Base-by-base conservation (phyloP, 352 stramenopile species). In the Halophytophthora batemanensis region DNA sequence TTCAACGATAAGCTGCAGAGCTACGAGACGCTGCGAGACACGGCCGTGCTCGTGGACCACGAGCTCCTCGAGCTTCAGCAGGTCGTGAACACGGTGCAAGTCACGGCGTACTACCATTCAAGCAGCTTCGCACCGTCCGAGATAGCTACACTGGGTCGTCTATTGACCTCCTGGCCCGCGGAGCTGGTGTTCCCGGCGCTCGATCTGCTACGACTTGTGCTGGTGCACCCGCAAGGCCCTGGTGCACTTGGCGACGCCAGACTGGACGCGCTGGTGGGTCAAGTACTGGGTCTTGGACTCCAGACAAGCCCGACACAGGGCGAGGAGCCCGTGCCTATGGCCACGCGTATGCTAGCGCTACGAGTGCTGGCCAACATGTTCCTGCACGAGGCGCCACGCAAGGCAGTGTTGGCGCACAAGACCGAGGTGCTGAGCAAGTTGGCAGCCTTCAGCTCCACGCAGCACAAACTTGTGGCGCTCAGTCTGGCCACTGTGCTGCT, bases 31-130 rank as follows among this genome's bases (percentile, higher is more conserved):
- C 61, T 74, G 29, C 77, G 69, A 25, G 53, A 62, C 13, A 5
- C 41, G 34, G 23, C 48, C 34, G 50, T 46, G 37, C 57, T 93
- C 1, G 56, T 42, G 13, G 70, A 80, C 7, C 56, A 57, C 1
- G 77, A 96, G 22, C 38, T 93, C 19, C 73, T 73, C 31, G 58
- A 65, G 21, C 64, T 96, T 2, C 76, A 86, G 15, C 53, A 82
- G 22, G 61, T 87, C 14, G 66, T 85, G 6, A 67, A 65, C 15
- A 87, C 75, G 0, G 71, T 96, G 19, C 82, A 93, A 40, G 65
- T 93, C 35, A 95, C 84, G 15, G 74, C 76, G 17, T 91, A 87
- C 31, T 98, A 98, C 65, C 95, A 98, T 72, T 93, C 90, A 6
- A 96, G 78, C 48, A 84, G 77, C 5, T 88, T 98, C 36, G 61